Conservation (phyloP, 495 filamentous ascomycete genomes). For the Aspergillus carlsbadensis region DNA sequence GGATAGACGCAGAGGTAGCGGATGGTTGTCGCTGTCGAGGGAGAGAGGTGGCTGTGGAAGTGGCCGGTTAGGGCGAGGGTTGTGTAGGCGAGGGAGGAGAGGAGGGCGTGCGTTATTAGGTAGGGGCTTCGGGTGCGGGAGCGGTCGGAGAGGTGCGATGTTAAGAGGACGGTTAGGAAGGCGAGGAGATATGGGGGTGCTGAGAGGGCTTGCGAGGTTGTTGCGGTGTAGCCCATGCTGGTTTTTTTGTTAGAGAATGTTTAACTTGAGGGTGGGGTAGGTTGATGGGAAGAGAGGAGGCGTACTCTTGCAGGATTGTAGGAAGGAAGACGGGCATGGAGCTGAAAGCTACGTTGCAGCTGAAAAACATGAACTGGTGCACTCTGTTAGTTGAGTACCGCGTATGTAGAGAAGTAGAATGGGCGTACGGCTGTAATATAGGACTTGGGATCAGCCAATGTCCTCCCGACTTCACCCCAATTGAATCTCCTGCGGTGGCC, state of each 20-base stretch:
- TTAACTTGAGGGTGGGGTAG: background rate
- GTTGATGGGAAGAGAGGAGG: background rate
- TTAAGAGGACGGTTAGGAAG: slow-evolving; percentile 49
- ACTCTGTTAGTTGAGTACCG: background rate
- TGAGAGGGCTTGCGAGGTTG: slow-evolving; percentile 53
- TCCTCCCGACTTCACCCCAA: slow-evolving; percentile 51
- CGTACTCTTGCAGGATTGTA: slow-evolving; percentile 56
- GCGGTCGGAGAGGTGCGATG: slow-evolving; percentile 53
- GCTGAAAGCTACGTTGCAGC: slow-evolving; percentile 59
- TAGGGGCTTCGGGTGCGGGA: slow-evolving; percentile 46
- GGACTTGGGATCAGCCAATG: slow-evolving; percentile 60
- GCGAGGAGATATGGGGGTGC: slow-evolving; percentile 57
- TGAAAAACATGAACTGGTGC: slow-evolving; percentile 54
- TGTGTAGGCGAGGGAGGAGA: slow-evolving; percentile 62
- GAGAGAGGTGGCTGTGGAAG: slow-evolving; percentile 36
- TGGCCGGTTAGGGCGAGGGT: slow-evolving; percentile 47
- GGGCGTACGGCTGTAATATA: slow-evolving; percentile 63
- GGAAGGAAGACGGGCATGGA: slow-evolving; percentile 60
- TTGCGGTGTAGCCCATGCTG: slow-evolving; percentile 50
- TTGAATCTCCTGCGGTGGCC: slow-evolving; percentile 33
- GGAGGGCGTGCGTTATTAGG: slow-evolving; percentile 48
- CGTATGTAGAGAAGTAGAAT: background rate
- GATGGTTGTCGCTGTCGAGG: slow-evolving; percentile 31
- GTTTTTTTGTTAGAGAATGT: background rate
- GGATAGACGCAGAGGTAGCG: slow-evolving; percentile 60